A percentile compares a stretch with the other conserved stretches of the same genome.
These are phyloP conservation scores for Croton laevigatus DNA, from an alignment of 441 rosid genomes.

Conservation along the genomic window DNA sequence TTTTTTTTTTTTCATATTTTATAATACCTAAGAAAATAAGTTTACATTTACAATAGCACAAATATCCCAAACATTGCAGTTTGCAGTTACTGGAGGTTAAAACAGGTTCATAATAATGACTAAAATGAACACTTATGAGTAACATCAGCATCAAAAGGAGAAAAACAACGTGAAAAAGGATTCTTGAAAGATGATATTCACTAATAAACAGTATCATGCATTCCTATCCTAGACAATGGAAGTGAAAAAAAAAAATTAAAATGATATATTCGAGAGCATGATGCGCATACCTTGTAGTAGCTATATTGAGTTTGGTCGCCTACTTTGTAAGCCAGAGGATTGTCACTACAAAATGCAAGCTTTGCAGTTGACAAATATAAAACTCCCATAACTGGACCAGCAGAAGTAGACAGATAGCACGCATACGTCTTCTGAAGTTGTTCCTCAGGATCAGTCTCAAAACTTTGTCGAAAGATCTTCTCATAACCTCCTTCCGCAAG, in stretches of 20 bases:
- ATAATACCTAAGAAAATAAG: background rate
- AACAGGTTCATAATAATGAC: background rate
- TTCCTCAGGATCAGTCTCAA: slow-evolving; percentile 84
- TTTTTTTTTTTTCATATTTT: background rate
- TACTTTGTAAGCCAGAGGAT: slow-evolving; percentile 74
- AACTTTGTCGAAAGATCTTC: slow-evolving; percentile 74
- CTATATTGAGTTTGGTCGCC: slow-evolving; percentile 73
- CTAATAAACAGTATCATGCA: no score
- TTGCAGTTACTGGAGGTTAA: background rate
- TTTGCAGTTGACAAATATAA: slow-evolving; percentile 74
- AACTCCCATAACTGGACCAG: slow-evolving; percentile 96
- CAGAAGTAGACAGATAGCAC: slow-evolving; percentile 89
- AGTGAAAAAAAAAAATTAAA: background rate
- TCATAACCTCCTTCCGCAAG: slow-evolving; percentile 95
- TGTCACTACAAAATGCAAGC: slow-evolving; percentile 87
- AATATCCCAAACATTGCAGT: background rate
- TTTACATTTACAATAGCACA: background rate
- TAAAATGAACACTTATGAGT: background rate
- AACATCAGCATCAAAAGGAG: background rate
- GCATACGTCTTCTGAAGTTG: slow-evolving; percentile 64
- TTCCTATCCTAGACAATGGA: background rate
- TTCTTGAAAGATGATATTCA: no score
- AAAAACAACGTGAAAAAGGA: background rate
- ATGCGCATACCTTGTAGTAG: slow-evolving; percentile 71
- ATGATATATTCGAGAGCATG: background rate